Percentiles rank a stretch among this genome's conserved stretches.
Conservation (phyloP, 2,329 filamentous ascomycete species). For the Claviceps maximensis region DNA sequence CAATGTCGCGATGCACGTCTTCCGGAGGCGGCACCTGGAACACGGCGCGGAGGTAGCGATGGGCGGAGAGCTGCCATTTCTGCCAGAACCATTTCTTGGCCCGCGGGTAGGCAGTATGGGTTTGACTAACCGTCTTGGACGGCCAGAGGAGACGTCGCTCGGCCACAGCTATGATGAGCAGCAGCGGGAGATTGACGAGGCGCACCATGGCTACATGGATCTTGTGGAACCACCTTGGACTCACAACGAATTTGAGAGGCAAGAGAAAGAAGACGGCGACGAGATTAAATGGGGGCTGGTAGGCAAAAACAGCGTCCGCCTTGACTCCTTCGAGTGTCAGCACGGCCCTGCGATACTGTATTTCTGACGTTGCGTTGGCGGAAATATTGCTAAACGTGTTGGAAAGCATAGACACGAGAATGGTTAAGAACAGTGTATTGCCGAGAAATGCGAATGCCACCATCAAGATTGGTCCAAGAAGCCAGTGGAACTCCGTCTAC, state of each 20-base stretch:
- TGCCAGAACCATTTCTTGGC: slow-evolving; percentile 45
- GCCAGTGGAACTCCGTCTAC: slow-evolving; percentile 58
- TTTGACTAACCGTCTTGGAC: slow-evolving; percentile 10
- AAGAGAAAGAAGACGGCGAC: slow-evolving; percentile 60
- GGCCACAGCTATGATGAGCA: slow-evolving; percentile 56
- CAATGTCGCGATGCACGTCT: slow-evolving; percentile 40
- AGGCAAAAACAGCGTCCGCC: slow-evolving; percentile 69
- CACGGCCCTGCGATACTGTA: slow-evolving; percentile 69
- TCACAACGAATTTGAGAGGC: slow-evolving; percentile 64
- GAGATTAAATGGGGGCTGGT: slow-evolving; percentile 74
- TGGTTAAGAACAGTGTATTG: slow-evolving; percentile 80
- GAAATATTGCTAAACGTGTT: slow-evolving; percentile 74
- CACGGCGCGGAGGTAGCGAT: slow-evolving; percentile 59
- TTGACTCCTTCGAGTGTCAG: slow-evolving; percentile 79
- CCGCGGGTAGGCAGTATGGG: slow-evolving; percentile 11
- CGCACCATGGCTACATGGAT: slow-evolving; percentile 70
- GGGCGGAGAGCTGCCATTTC: slow-evolving; percentile 53
- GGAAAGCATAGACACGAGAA: slow-evolving; percentile 74
- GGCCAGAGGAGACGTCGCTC: slow-evolving; percentile 59
- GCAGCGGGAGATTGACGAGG: slow-evolving; percentile 59
- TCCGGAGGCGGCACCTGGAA: slow-evolving; percentile 60
- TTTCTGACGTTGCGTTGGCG: slow-evolving; percentile 65
- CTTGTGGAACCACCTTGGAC: slow-evolving; percentile 81
- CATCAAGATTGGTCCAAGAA: slow-evolving; percentile 71
- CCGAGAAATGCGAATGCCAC: slow-evolving; percentile 74